Conservation (phyloP, 2,329 filamentous ascomycete species). For the Tothia fuscella region DNA sequence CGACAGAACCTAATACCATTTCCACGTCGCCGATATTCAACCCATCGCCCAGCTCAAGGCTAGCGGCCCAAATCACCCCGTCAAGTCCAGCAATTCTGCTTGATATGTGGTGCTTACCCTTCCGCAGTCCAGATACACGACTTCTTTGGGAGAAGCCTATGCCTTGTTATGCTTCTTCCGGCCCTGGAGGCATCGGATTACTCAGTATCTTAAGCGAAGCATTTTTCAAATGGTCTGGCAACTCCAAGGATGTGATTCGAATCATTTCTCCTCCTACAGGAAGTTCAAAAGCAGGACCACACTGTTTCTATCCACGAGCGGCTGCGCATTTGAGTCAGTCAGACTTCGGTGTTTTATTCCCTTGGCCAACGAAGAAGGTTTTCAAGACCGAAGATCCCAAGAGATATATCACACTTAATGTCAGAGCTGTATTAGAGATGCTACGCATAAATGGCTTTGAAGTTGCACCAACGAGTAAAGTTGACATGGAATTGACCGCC, state of each 20-base stretch:
- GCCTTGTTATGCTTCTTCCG: constrained; percentile 45
- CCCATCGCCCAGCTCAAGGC: constrained; percentile 41
- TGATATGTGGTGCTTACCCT: constrained; percentile 72
- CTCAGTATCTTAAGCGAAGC: constrained; percentile 63
- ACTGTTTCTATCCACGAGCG: constrained; percentile 60
- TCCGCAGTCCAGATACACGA: constrained; percentile 49
- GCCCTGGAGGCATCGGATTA: constrained; percentile 42
- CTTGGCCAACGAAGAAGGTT: constrained; percentile 43
- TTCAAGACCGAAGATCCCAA: constrained; percentile 54
- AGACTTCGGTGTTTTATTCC: constrained; percentile 75
- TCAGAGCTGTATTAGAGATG: constrained; percentile 69
- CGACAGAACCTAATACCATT: not conserved
- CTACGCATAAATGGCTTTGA: constrained; percentile 34
- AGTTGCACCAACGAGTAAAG: constrained; percentile 28
- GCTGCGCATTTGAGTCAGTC: constrained; percentile 75
- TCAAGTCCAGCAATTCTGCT: constrained; percentile 55
- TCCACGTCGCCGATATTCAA: constrained; percentile 44
- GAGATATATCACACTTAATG: constrained; percentile 70
- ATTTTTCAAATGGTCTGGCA: constrained; percentile 67
- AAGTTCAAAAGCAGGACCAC: constrained; percentile 32
- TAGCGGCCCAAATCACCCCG: constrained; percentile 56
- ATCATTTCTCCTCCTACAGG: constrained; percentile 31
- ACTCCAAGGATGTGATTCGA: constrained; percentile 57
- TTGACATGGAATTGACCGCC: constrained; percentile 31
- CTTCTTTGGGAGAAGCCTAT: constrained; percentile 62